Conservation (phyloP, 495 filamentous ascomycete genomes). For the Penicillium psychrofluorescens region DNA sequence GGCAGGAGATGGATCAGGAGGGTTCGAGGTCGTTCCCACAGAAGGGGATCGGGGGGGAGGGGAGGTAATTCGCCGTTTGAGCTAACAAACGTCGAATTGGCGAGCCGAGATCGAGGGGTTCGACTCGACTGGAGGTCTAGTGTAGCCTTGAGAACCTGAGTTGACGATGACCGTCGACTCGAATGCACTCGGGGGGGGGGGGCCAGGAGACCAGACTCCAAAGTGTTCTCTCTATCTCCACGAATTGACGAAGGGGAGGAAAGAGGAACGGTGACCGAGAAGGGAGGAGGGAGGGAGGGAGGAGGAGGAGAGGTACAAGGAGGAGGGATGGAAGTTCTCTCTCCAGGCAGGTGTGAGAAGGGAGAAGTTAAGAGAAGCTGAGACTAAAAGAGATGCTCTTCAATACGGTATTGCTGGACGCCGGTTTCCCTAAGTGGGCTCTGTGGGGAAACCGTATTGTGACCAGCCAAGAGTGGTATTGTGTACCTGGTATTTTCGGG, state of each 20-base stretch:
- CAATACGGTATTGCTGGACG: not conserved
- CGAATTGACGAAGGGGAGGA: slow-evolving; percentile 47
- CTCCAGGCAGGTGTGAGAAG: slow-evolving; percentile 43
- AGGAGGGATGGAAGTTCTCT: slow-evolving; percentile 34
- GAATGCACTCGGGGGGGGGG: too few relatives aligned
- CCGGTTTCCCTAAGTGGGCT: too few relatives aligned
- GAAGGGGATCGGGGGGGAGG: slow-evolving; percentile 27
- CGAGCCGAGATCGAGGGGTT: slow-evolving; percentile 36
- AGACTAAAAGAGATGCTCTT: slow-evolving; percentile 29
- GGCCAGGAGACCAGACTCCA: slow-evolving; percentile 30
- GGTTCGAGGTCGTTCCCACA: slow-evolving; percentile 23
- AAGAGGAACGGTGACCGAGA: slow-evolving; percentile 32
- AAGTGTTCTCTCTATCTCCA: slow-evolving; percentile 21
- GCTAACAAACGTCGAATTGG: slow-evolving; percentile 40
- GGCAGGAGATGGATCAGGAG: slow-evolving; percentile 38
- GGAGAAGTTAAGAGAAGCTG: slow-evolving; percentile 24
- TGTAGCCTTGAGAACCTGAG: not conserved
- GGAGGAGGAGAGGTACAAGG: slow-evolving; percentile 19
- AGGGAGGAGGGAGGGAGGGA: slow-evolving; percentile 28
- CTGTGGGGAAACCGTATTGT: too few relatives aligned
- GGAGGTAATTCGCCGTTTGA: slow-evolving; percentile 36
- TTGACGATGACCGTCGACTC: too few relatives aligned
- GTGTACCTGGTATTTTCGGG: too few relatives aligned
- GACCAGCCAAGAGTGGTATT: too few relatives aligned
- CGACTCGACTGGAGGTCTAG: slow-evolving; percentile 40